Percentiles rank a stretch among this genome's conserved stretches.
These are phyloP conservation scores for Decorospora gaudefroyi DNA, from an alignment of 2,329 filamentous ascomycete genomes.

Conservation along the genomic window DNA sequence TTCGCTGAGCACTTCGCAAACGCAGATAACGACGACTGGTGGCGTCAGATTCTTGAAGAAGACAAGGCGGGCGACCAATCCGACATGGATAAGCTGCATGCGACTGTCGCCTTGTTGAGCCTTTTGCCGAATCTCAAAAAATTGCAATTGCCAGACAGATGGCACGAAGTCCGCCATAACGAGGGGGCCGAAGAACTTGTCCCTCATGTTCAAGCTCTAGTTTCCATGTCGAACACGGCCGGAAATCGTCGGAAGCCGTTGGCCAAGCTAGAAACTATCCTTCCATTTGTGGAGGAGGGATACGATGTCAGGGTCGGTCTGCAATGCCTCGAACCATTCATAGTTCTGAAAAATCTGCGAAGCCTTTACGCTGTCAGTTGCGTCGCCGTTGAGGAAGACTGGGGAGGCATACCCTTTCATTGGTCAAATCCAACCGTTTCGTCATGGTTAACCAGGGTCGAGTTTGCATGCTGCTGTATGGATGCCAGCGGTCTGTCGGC, in stretches of 20 bases:
- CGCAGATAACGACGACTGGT: slow-evolving; percentile 33
- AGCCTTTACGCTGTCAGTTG: slow-evolving; percentile 40
- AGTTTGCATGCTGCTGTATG: slow-evolving; percentile 42
- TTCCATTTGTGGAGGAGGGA: slow-evolving; percentile 40
- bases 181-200: slow-evolving; percentile 27
- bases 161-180: slow-evolving; percentile 30
- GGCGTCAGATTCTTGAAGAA: slow-evolving; percentile 34
- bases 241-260: slow-evolving; percentile 22
- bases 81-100: slow-evolving; percentile 25
- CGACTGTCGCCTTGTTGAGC: slow-evolving; percentile 32
- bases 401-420: slow-evolving; percentile 35
- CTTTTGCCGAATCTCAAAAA: slow-evolving; percentile 39
- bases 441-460: slow-evolving; percentile 34
- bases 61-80: slow-evolving; percentile 17
- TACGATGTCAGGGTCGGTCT: slow-evolving; percentile 37
- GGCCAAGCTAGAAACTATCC: slow-evolving; percentile 30
- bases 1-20: slow-evolving; percentile 21
- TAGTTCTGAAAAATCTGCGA: slow-evolving; percentile 31
- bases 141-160: slow-evolving; percentile 34
- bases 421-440: slow-evolving; percentile 30
- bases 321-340: slow-evolving; percentile 38
- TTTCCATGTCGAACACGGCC: slow-evolving; percentile 23
- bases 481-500: slow-evolving; percentile 33
- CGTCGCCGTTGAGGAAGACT: slow-evolving; percentile 40
- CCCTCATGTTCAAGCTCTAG: slow-evolving; percentile 21